phyloP scores from a whole-genome alignment of 2,329 filamentous ascomycete species.

The Aphanocladium album region DNA sequence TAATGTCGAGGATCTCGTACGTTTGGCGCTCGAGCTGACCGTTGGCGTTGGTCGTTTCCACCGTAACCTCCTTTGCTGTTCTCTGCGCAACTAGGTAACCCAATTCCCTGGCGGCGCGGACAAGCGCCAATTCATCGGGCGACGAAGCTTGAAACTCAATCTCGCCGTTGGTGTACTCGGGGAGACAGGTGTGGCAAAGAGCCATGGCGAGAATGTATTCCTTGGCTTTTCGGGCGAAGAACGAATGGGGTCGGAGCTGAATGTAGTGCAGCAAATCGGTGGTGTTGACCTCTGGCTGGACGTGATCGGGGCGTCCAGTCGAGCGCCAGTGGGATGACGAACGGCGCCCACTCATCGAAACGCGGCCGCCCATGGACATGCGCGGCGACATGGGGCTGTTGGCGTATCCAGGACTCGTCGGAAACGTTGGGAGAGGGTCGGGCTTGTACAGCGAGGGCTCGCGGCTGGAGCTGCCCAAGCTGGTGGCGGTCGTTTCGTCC shows the following conservation, averaged over 20 bases:
- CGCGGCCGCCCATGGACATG: constrained; percentile 26
- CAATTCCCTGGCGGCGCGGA: constrained; percentile 78
- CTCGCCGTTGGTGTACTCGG: constrained; percentile 64
- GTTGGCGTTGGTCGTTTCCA: constrained; percentile 36
- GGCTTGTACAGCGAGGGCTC: constrained; percentile 25
- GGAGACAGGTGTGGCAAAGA: constrained; percentile 85
- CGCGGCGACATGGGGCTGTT: constrained; percentile 24
- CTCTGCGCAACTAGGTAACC: constrained; percentile 74
- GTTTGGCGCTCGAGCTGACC: constrained; percentile 47
- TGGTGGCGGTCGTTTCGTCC: constrained; percentile 16
- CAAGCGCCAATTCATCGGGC: constrained; percentile 82
- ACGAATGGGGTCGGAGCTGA: constrained; percentile 64
- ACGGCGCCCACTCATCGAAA: constrained; percentile 30
- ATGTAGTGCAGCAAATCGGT: constrained; percentile 75
- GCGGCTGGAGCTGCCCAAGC: constrained; percentile 19
- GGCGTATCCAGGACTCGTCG: constrained; percentile 21
- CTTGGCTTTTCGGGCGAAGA: constrained; percentile 72
- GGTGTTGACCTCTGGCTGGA: constrained; percentile 58
- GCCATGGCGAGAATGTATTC: constrained; percentile 82
- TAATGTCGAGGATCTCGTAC: constrained; percentile 78
- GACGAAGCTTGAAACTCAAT: constrained; percentile 85
- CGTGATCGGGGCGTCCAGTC: constrained; percentile 41
- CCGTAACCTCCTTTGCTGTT: constrained; percentile 62
- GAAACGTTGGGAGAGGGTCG: constrained; percentile 25
- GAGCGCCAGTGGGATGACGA: constrained; percentile 49